phyloP scores from a whole-genome alignment of 2,329 filamentous ascomycete genomes.

The Sporothrix luriei region DNA sequence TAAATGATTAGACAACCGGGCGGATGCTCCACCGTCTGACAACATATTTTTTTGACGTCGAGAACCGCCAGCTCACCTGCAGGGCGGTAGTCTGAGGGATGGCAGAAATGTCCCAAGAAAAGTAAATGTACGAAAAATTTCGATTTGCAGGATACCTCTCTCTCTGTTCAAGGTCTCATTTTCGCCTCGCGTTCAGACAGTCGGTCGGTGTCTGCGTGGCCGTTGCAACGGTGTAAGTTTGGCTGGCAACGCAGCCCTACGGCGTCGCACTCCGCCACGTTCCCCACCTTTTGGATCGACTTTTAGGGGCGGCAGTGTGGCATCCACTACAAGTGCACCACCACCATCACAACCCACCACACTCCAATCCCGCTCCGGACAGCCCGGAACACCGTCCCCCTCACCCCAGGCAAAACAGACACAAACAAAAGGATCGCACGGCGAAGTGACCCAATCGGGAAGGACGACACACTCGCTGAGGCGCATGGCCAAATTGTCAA shows the following conservation, averaged over 20 bases:
- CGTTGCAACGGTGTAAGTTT: no score
- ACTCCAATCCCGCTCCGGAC: conserved; percentile 6
- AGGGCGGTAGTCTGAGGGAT: no score
- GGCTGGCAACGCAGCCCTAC: no score
- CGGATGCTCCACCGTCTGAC: conserved; percentile 6
- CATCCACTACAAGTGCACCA: conserved; percentile 10
- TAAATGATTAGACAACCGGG: background rate
- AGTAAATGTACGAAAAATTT: background rate
- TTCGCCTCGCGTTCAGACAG: background rate
- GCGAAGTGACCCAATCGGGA: background rate
- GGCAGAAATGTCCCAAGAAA: no score
- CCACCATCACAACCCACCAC: no score
- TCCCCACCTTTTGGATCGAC: conserved; percentile 5
- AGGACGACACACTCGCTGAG: background rate
- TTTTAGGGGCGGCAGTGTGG: background rate
- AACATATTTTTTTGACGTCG: background rate
- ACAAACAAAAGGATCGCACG: background rate
- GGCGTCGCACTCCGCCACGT: background rate
- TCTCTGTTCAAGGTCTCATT: background rate
- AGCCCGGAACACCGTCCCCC: background rate
- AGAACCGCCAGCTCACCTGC: no score
- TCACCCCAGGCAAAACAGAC: background rate
- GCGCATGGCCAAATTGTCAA: background rate
- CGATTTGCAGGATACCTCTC: background rate
- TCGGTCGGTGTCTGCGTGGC: background rate